These are phyloP conservation scores for Scutellaria barbata DNA, from an alignment of 257 asterid species.

Conservation along the genomic window DNA sequence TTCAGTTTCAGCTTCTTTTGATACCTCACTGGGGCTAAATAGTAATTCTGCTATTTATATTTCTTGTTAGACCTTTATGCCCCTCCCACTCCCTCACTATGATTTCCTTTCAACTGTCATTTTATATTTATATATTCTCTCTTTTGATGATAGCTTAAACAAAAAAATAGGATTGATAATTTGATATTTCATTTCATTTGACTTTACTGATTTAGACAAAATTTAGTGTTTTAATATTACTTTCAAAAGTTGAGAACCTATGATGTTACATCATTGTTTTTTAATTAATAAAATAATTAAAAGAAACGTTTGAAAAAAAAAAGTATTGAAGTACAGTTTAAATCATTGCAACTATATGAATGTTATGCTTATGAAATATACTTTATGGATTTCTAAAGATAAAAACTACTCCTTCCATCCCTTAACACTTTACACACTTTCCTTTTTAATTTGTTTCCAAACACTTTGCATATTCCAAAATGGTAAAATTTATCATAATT, in stretches of 20 bases:
- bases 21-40: constrained; percentile 1
- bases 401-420: too few species aligned
- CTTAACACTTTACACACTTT: too few species aligned
- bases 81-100: constrained; percentile 19
- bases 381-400: too few species aligned
- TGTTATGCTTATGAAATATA: too few species aligned
- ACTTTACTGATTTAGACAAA: background rate
- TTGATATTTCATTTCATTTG: background rate
- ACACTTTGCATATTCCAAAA: too few species aligned
- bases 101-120: constrained; percentile 14
- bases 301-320: background rate
- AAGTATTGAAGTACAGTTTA: too few species aligned
- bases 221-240: background rate
- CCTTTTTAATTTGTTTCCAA: too few species aligned
- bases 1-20: background rate
- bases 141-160: background rate
- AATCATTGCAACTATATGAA: too few species aligned
- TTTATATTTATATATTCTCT: background rate
- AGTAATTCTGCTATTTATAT: background rate
- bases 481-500: too few species aligned
- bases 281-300: too few species aligned
- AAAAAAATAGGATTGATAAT: background rate
- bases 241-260: background rate
- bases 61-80: constrained; percentile 32
- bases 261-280: background rate